Percentiles rank a stretch among this genome's conserved stretches.
Conservation (phyloP, 805 yeast species). For the Spathaspora hagerdaliae region DNA sequence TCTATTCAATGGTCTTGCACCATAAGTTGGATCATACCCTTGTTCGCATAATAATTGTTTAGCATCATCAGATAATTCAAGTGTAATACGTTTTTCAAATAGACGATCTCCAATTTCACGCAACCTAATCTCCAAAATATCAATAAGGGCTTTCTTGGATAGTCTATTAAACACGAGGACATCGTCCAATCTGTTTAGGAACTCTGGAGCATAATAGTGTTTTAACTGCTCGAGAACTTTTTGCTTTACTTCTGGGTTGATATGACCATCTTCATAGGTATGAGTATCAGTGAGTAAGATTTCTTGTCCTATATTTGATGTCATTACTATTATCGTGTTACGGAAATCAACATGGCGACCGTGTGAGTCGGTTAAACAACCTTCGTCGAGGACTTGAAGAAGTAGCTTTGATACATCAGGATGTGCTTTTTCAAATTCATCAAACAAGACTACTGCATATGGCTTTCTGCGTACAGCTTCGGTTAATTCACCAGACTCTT, state of each 20-base stretch:
- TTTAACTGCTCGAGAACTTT: slow-evolving; percentile 68
- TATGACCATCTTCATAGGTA: slow-evolving; percentile 57
- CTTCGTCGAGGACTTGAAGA: slow-evolving; percentile 92
- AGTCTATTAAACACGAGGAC: slow-evolving; percentile 89
- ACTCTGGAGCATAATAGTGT: slow-evolving; percentile 85
- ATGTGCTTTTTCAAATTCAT: slow-evolving; percentile 97
- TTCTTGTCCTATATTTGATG: slow-evolving; percentile 95
- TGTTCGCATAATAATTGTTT: slow-evolving; percentile 74
- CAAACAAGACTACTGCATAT: slow-evolving; percentile 86
- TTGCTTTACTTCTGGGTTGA: slow-evolving; percentile 48
- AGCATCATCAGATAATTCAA: slow-evolving; percentile 55
- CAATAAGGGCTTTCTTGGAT: slow-evolving; percentile 67
- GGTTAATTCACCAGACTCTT: slow-evolving; percentile 92
- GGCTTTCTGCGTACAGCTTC: slow-evolving; percentile 96
- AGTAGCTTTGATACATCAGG: slow-evolving; percentile 89
- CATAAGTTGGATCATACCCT: slow-evolving; percentile 90
- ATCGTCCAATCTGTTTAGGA: slow-evolving; percentile 90
- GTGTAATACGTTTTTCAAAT: slow-evolving; percentile 67
- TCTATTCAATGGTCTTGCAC: slow-evolving; percentile 95
- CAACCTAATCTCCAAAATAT: slow-evolving; percentile 82
- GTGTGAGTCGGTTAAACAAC: slow-evolving; percentile 89
- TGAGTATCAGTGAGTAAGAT: slow-evolving; percentile 63
- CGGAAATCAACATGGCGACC: slow-evolving; percentile 93
- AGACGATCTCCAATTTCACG: slow-evolving; percentile 77
- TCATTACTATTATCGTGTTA: slow-evolving; percentile 93